Evolutionary conservation across 2,329 filamentous ascomycete species (phyloP).

Genomic region (Fusarium illudens): DNA sequence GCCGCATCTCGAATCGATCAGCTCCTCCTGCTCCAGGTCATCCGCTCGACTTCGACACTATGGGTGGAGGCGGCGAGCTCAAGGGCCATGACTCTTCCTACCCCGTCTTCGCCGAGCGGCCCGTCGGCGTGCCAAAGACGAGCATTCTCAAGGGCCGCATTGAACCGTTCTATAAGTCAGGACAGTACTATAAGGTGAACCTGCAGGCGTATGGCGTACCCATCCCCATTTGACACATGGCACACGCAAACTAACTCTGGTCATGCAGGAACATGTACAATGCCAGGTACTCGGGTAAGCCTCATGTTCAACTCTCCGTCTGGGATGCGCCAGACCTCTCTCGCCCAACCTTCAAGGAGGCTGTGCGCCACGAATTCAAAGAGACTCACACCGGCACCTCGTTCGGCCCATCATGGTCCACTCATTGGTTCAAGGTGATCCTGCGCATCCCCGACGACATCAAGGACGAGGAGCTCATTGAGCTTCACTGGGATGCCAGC

Average conservation of each 20-base stretch:
- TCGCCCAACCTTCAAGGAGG: conserved; percentile 87
- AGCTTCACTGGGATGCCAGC: conserved; percentile 95
- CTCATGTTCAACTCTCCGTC: conserved; percentile 84
- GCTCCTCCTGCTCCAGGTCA: conserved; percentile 48
- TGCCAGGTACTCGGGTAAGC: conserved; percentile 65
- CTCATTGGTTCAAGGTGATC: conserved; percentile 93
- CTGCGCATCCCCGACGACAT: conserved; percentile 80
- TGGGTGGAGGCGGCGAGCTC: conserved; percentile 60
- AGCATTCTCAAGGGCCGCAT: conserved; percentile 88
- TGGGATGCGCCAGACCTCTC: conserved; percentile 83
- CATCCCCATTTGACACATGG: background rate
- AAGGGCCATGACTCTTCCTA: conserved; percentile 58
- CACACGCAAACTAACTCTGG: conserved; percentile 14
- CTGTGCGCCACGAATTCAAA: conserved; percentile 76
- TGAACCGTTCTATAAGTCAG: conserved; percentile 78
- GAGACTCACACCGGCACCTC: conserved; percentile 77
- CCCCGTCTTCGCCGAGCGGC: conserved; percentile 59
- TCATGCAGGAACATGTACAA: conserved; percentile 50
- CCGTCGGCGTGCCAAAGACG: conserved; percentile 81
- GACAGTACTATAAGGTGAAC: conserved; percentile 81
- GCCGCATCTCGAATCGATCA: conserved; percentile 49
- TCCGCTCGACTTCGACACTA: conserved; percentile 47
- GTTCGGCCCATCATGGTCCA: conserved; percentile 96
- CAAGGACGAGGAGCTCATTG: conserved; percentile 79
- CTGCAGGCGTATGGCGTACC: conserved; percentile 70